A percentile compares a stretch with the other conserved stretches of the same genome.
phyloP scores from a whole-genome alignment of 2,329 filamentous ascomycete species.

The Fusarium miscanthi region DNA sequence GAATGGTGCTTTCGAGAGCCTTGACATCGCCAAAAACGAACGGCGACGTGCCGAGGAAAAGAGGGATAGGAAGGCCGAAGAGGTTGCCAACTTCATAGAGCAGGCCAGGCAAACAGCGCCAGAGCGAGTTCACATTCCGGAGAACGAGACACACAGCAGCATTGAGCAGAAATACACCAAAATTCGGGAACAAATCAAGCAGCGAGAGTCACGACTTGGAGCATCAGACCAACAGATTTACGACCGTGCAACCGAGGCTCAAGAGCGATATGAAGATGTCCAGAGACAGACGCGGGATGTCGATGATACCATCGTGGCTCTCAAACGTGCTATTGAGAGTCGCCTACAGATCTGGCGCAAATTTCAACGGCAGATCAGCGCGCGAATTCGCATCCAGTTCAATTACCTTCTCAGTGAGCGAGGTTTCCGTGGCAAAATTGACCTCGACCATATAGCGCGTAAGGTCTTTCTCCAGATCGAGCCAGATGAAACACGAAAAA shows the following conservation, averaged over 20 bases:
- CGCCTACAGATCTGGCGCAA: conserved; percentile 81
- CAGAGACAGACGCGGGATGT: conserved; percentile 55
- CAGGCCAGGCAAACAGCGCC: conserved; percentile 66
- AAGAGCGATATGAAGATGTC: conserved; percentile 57
- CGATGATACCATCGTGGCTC: conserved; percentile 54
- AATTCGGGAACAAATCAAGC: conserved; percentile 68
- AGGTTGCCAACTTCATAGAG: conserved; percentile 64
- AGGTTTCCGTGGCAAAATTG: conserved; percentile 84
- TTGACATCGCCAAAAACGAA: conserved; percentile 61
- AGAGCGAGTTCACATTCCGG: conserved; percentile 69
- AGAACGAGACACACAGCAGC: conserved; percentile 70
- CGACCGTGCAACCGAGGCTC: conserved; percentile 56
- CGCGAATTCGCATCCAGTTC: conserved; percentile 87
- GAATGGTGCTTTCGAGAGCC: conserved; percentile 66
- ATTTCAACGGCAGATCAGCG: conserved; percentile 87
- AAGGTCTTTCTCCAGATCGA: conserved; percentile 82
- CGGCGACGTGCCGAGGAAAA: conserved; percentile 59
- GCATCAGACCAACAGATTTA: conserved; percentile 74
- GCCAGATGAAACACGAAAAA: conserved; percentile 75
- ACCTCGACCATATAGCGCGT: conserved; percentile 80
- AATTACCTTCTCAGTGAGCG: conserved; percentile 89
- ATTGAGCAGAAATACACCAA: conserved; percentile 66
- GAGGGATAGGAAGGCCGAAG: conserved; percentile 57
- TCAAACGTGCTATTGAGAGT: conserved; percentile 71
- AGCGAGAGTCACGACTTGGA: conserved; percentile 68